Conservation (phyloP, 2,329 filamentous ascomycete genomes). For the Fusarium ambrosium region DNA sequence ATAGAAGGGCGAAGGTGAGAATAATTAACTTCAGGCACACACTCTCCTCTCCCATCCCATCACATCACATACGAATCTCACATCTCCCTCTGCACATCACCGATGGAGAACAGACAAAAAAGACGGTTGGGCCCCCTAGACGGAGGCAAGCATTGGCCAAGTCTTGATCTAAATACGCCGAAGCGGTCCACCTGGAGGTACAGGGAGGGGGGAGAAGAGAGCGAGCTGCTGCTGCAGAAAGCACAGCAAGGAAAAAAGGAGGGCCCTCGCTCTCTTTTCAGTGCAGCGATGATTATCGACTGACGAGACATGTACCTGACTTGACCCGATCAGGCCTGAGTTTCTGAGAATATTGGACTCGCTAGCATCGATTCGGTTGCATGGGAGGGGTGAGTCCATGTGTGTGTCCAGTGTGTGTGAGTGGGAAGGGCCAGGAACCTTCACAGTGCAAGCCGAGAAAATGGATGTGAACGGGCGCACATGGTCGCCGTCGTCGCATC, state of each 20-base stretch:
- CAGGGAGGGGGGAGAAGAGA: slow-evolving; percentile 2
- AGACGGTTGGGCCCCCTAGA: slow-evolving; percentile 30
- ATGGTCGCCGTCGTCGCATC: slow-evolving; percentile 8
- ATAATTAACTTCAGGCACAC: background rate
- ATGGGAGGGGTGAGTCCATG: slow-evolving; percentile 13
- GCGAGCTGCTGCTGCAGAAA: background rate
- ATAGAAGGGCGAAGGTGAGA: background rate
- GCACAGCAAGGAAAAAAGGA: slow-evolving; percentile 3
- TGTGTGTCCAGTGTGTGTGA: background rate
- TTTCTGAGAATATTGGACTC: slow-evolving; percentile 20
- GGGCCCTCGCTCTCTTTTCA: slow-evolving; percentile 10
- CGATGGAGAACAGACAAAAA: slow-evolving; percentile 10
- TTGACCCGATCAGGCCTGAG: slow-evolving; percentile 41
- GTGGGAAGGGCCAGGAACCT: background rate
- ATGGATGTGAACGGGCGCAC: slow-evolving; percentile 1
- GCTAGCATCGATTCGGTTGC: slow-evolving; percentile 18
- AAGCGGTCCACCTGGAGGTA: slow-evolving; percentile 17
- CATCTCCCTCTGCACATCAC: slow-evolving; percentile 18
- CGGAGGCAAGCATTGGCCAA: slow-evolving; percentile 38
- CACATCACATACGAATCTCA: slow-evolving; percentile 23
- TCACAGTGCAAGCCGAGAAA: slow-evolving; percentile 26
- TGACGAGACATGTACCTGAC: slow-evolving; percentile 38
- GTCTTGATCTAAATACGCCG: slow-evolving; percentile 43
- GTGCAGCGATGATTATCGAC: slow-evolving; percentile 34
- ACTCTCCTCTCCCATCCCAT: background rate